Evolutionary conservation across 768 basidiomycete genomes (phyloP).

Genomic region (Amanita jacksonii): DNA sequence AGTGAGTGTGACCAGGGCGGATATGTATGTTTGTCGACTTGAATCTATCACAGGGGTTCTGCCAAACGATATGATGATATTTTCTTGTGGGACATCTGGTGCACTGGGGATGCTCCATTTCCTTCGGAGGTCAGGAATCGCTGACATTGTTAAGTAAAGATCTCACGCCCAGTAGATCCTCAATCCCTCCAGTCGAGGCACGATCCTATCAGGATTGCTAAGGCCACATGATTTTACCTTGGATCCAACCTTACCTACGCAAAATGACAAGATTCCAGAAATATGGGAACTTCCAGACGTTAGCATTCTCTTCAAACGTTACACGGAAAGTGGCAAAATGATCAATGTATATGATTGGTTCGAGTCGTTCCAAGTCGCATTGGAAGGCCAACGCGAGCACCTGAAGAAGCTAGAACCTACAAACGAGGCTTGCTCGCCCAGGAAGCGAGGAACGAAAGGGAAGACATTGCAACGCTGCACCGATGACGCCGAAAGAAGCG

Average conservation of each 20-base stretch:
- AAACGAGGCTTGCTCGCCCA: slow-evolving; percentile 7
- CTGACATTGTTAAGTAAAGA: background rate
- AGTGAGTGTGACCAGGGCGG: slow-evolving; percentile 24
- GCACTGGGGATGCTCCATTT: slow-evolving; percentile 53
- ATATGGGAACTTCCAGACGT: slow-evolving; percentile 60
- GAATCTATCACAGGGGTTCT: background rate
- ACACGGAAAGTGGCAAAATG: slow-evolving; percentile 71
- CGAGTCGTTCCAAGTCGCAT: slow-evolving; percentile 57
- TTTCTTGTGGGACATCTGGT: slow-evolving; percentile 65
- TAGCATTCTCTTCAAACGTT: slow-evolving; percentile 66
- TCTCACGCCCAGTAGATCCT: slow-evolving; percentile 35
- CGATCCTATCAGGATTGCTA: slow-evolving; percentile 50
- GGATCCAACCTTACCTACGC: background rate
- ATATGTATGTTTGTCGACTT: background rate
- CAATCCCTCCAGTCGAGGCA: slow-evolving; percentile 60
- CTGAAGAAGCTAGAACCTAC: slow-evolving; percentile 7
- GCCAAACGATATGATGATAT: slow-evolving; percentile 38
- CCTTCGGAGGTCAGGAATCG: slow-evolving; percentile 47
- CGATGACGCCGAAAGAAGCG: slow-evolving; percentile 24
- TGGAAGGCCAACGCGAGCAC: slow-evolving; percentile 47
- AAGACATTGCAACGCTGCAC: slow-evolving; percentile 21
- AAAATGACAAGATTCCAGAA: background rate
- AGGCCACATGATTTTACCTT: slow-evolving; percentile 43
- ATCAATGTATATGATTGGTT: slow-evolving; percentile 90
- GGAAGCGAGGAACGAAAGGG: slow-evolving; percentile 15